Percentiles rank a stretch among this genome's conserved stretches.
phyloP scores from a whole-genome alignment of 257 asterid genomes.

The Ocimum tenuiflorum region DNA sequence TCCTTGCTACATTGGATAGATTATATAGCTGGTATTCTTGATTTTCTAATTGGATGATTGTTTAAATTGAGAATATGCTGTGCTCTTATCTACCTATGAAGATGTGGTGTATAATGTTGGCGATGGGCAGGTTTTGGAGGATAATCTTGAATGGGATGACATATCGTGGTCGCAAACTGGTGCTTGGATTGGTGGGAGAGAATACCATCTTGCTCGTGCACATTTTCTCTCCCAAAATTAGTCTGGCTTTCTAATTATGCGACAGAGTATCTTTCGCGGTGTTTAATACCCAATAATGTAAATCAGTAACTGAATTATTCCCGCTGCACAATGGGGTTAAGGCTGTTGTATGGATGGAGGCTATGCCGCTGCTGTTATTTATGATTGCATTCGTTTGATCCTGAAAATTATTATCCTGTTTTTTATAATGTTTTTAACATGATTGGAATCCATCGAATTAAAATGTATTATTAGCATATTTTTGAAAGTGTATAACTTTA shows the following conservation, averaged over 20 bases:
- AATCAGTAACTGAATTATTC: neutral
- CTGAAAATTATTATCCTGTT: too few species aligned
- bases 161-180: conserved; percentile 84
- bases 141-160: conserved; percentile 86
- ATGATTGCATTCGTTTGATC: neutral
- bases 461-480: too few species aligned
- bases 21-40: neutral
- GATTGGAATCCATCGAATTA: too few species aligned
- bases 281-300: neutral
- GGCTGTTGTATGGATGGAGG: too few species aligned
- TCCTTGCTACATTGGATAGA: neutral
- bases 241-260: too few species aligned
- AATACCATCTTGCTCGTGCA: conserved; percentile 76
- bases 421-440: too few species aligned
- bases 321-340: neutral
- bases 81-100: too few species aligned
- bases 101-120: conserved; percentile 1
- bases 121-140: conserved; percentile 86
- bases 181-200: conserved; percentile 69
- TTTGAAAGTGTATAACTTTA: too few species aligned
- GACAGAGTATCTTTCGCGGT: conserved; percentile 1
- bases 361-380: neutral
- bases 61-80: too few species aligned
- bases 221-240: conserved; percentile 68
- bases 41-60: neutral